Percentiles rank a stretch among this genome's conserved stretches.
Conservation (phyloP, 495 filamentous ascomycete species). For the Cercophora scortea region DNA sequence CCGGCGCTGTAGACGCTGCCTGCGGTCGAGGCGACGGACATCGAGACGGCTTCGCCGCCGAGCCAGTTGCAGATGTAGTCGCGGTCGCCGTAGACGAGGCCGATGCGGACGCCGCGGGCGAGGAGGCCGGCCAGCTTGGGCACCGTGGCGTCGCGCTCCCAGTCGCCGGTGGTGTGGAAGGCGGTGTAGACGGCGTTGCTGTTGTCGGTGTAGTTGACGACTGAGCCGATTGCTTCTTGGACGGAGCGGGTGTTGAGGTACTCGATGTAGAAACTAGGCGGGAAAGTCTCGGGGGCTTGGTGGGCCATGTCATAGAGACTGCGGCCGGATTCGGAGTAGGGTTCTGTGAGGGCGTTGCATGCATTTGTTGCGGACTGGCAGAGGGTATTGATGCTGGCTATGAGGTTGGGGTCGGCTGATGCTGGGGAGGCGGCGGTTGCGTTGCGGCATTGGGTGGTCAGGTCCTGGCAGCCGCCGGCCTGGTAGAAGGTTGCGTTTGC, state of each 20-base stretch:
- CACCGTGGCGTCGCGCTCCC: slow-evolving; percentile 37
- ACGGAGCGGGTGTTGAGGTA: slow-evolving; percentile 57
- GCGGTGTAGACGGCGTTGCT: slow-evolving; percentile 38
- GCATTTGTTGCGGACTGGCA: slow-evolving; percentile 32
- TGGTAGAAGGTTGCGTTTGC: slow-evolving; percentile 37
- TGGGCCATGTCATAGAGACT: slow-evolving; percentile 59
- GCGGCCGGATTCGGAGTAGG: slow-evolving; percentile 37
- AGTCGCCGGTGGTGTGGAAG: slow-evolving; percentile 49
- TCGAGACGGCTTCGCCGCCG: slow-evolving; percentile 53
- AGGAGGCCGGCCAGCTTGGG: slow-evolving; percentile 46
- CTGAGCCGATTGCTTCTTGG: slow-evolving; percentile 55
- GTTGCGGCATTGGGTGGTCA: slow-evolving; percentile 42
- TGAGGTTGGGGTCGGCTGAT: slow-evolving; percentile 34
- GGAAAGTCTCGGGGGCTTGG: slow-evolving; percentile 51
- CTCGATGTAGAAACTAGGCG: slow-evolving; percentile 51
- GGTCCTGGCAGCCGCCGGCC: slow-evolving; percentile 43
- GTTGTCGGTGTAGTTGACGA: slow-evolving; percentile 58
- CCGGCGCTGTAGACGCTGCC: slow-evolving; percentile 17
- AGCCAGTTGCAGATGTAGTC: slow-evolving; percentile 67
- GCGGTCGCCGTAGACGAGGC: slow-evolving; percentile 57
- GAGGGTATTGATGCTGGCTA: slow-evolving; percentile 37
- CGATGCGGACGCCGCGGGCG: slow-evolving; percentile 52
- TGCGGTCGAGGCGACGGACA: slow-evolving; percentile 39
- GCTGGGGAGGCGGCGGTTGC: slow-evolving; percentile 31
- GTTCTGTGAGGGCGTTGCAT: slow-evolving; percentile 42